These are phyloP conservation scores for Elaeis guineensis DNA, from an alignment of 176 grass and related monocot genomes.

Conservation along the genomic window DNA sequence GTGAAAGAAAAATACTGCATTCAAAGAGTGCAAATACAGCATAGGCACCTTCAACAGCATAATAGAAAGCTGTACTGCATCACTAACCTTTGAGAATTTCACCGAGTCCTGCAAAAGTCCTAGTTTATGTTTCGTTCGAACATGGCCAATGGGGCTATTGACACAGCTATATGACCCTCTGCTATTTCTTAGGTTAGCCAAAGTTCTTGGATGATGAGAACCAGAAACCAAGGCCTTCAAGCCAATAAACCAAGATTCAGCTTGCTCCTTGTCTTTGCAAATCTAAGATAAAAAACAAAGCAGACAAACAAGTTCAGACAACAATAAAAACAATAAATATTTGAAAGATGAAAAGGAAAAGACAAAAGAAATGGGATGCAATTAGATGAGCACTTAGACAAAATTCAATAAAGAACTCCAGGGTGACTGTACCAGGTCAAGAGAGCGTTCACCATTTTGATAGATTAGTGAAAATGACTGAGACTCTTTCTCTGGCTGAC, in stretches of 20 bases:
- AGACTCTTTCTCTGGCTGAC: constrained; percentile 69
- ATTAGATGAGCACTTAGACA: constrained; percentile 5
- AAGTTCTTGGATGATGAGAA: constrained; percentile 44
- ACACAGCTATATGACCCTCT: constrained; percentile 53
- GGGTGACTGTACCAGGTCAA: constrained; percentile 65
- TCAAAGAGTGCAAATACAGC: not conserved
- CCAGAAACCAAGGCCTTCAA: constrained; percentile 50
- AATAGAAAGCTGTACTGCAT: constrained; percentile 19
- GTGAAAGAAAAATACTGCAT: no score
- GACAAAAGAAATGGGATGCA: no score
- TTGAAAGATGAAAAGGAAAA: no score
- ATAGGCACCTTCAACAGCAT: not conserved
- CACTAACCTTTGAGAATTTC: constrained; percentile 67
- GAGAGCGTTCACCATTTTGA: constrained; percentile 70
- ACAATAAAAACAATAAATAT: no score
- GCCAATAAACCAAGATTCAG: constrained; percentile 70
- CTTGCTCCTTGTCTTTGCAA: constrained; percentile 85
- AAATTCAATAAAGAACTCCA: not conserved
- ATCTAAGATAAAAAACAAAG: constrained; percentile 40
- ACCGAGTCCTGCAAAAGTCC: constrained; percentile 40
- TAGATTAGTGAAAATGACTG: constrained; percentile 83
- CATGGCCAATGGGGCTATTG: constrained; percentile 73
- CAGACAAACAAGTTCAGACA: constrained; percentile 11
- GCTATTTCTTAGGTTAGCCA: constrained; percentile 48
- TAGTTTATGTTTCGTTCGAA: constrained; percentile 52